Base-by-base conservation (phyloP, 345 rosid species). In the Moricandia moricandioides region DNA sequence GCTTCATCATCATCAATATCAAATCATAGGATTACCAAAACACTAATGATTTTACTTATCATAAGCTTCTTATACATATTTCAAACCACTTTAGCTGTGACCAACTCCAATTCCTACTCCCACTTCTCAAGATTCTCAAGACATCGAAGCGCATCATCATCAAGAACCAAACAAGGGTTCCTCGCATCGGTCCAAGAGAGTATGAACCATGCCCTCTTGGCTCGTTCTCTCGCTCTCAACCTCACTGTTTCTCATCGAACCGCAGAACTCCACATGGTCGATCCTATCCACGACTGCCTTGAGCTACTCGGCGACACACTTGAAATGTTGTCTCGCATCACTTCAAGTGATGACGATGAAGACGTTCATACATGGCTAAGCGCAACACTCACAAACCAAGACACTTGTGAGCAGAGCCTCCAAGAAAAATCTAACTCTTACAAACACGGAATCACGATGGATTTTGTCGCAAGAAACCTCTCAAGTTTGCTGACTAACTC, bases 321-420 rank as follows among this genome's bases (percentile, higher is more conserved):
- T 11, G 81, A 82, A 35, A 80, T 78, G 73, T 73, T 87, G 29
- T 76, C 84, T 6, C 82, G 79, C 17, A 79, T 85, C 47, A 17
- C 6, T 8, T 49, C 60, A 55, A 47, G 70, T 12, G 8, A 55
- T 8, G 29, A 71, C 0, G 74, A 73, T 0, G 70, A 78, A 30
- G 87, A 87, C 64, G 80, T 85, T 21, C 86, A 79, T 7, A 87
- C 91, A 27, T 85, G 87, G 87, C 85, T 87, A 31, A 85, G 86
- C 33, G 87, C 91, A 11, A 69, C 87, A 1, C 76, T 87, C 14
- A 87, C 91, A 7, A 85, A 87, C 39, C 88, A 85, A 80, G 80
- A 82, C 3, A 87, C 88, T 1, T 87, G 88, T 70, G 45, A 80
- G 9, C 79, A 83, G 5, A 82, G 91, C 65, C 82, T 87, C 18